phyloP scores from a whole-genome alignment of 2,329 filamentous ascomycete genomes.

The Gliomastix tumulicola region DNA sequence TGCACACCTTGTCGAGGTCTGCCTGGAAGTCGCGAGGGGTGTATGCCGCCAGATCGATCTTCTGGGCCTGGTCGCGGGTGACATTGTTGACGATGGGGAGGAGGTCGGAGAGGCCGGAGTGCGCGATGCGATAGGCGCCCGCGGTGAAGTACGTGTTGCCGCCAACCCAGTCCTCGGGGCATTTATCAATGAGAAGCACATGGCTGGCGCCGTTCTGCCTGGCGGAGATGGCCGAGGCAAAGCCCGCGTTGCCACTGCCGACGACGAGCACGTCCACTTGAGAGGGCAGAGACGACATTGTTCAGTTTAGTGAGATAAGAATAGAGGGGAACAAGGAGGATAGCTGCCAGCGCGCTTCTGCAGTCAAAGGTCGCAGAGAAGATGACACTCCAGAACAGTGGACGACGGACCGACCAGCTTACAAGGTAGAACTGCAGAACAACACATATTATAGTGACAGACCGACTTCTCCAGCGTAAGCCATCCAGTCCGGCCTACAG shows the following conservation, averaged over 20 bases:
- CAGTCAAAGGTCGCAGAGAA: no score
- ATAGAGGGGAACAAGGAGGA: no score
- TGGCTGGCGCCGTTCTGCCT: slow-evolving; percentile 32
- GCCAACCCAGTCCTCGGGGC: slow-evolving; percentile 50
- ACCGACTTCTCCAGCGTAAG: no score
- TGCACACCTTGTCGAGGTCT: slow-evolving; percentile 51
- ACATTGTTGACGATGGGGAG: slow-evolving; percentile 57
- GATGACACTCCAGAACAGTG: no score
- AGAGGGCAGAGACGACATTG: slow-evolving; percentile 1
- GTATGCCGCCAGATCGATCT: slow-evolving; percentile 54
- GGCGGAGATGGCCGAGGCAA: slow-evolving; percentile 52
- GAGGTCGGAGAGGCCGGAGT: slow-evolving; percentile 47
- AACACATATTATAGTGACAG: no score
- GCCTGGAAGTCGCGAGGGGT: slow-evolving; percentile 41
- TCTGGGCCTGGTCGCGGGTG: slow-evolving; percentile 29
- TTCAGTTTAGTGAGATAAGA: no score
- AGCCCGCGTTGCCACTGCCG: slow-evolving; percentile 59
- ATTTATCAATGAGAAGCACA: slow-evolving; percentile 54
- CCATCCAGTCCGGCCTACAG: no score
- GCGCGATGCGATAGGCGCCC: slow-evolving; percentile 52
- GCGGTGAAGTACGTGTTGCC: slow-evolving; percentile 62
- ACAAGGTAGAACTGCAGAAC: no score
- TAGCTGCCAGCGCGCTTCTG: no score
- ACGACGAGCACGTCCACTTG: slow-evolving; percentile 41
- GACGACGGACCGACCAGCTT: no score